A percentile compares a stretch with the other conserved stretches of the same genome.
Conservation (phyloP, 2,329 filamentous ascomycete genomes). For the Aciculosporium take region DNA sequence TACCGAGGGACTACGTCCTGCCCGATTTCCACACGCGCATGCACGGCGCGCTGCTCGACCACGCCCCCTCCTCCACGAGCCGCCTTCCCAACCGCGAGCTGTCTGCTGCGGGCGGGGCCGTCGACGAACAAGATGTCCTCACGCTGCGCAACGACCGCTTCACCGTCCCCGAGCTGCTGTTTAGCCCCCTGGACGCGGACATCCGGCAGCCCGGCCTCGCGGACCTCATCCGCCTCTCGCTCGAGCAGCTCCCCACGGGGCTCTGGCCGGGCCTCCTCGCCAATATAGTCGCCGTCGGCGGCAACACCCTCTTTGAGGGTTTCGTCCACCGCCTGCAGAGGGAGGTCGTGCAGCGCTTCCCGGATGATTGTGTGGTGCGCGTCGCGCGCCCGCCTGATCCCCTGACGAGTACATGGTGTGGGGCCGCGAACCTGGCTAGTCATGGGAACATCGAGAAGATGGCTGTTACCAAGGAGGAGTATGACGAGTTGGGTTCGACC, state of each 20-base stretch:
- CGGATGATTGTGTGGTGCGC: slow-evolving; percentile 64
- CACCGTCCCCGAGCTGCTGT: slow-evolving; percentile 75
- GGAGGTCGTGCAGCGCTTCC: slow-evolving; percentile 57
- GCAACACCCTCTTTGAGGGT: slow-evolving; percentile 65
- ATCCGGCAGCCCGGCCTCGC: slow-evolving; percentile 71
- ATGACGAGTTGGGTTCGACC: slow-evolving; percentile 66
- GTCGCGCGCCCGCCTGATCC: slow-evolving; percentile 59
- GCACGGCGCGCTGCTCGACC: slow-evolving; percentile 60
- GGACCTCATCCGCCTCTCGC: slow-evolving; percentile 66
- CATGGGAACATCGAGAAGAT: slow-evolving; percentile 53
- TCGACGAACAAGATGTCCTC: slow-evolving; percentile 67
- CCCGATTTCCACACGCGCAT: slow-evolving; percentile 55
- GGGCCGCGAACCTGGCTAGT: slow-evolving; percentile 63
- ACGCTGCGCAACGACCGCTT: slow-evolving; percentile 89
- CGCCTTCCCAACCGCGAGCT: too few species aligned
- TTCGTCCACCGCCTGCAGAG: slow-evolving; percentile 67
- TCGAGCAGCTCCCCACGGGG: slow-evolving; percentile 62
- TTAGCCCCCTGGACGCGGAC: slow-evolving; percentile 73
- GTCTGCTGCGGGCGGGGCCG: slow-evolving; percentile 26
- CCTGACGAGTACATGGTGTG: slow-evolving; percentile 69
- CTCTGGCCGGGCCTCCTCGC: slow-evolving; percentile 72
- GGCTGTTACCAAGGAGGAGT: slow-evolving; percentile 76
- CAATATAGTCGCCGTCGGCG: slow-evolving; percentile 81
- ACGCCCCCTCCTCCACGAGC: too few species aligned
- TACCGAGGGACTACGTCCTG: slow-evolving; percentile 83